These are phyloP conservation scores for Streptanthus diversifolius DNA, from an alignment of 345 rosid species.

Conservation along the genomic window DNA sequence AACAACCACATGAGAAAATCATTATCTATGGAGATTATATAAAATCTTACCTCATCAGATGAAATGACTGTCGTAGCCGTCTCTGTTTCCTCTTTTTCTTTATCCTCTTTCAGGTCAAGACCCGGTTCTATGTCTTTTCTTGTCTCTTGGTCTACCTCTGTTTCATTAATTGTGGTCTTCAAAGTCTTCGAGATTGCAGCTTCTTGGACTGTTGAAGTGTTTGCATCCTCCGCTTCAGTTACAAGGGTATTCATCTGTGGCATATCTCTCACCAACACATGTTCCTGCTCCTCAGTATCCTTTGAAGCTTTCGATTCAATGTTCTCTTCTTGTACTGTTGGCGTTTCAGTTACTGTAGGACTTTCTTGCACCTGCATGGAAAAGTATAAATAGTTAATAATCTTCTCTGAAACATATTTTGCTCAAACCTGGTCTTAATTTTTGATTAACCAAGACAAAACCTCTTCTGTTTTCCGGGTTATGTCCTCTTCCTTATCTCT, in stretches of 20 bases:
- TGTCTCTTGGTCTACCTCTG: neutral
- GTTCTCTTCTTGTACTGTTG: neutral
- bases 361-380: conserved; percentile 3
- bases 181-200: neutral
- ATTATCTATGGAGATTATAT: neutral
- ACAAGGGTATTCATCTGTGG: neutral
- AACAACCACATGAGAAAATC: neutral
- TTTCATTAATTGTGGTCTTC: neutral
- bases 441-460: neutral
- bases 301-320: neutral
- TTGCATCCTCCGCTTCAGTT: neutral
- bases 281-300: neutral
- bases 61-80: conserved; percentile 25
- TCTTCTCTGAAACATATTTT: neutral
- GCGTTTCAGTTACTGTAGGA: neutral
- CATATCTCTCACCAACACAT: neutral
- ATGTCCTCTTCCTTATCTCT: neutral
- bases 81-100: conserved; percentile 27
- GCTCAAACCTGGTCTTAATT: neutral
- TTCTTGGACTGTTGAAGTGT: neutral
- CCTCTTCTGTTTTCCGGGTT: neutral
- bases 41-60: conserved; percentile 45
- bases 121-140: neutral
- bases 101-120: neutral
- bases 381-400: neutral